Conservation (phyloP, 495 filamentous ascomycete species). For the Lepraria neglecta region DNA sequence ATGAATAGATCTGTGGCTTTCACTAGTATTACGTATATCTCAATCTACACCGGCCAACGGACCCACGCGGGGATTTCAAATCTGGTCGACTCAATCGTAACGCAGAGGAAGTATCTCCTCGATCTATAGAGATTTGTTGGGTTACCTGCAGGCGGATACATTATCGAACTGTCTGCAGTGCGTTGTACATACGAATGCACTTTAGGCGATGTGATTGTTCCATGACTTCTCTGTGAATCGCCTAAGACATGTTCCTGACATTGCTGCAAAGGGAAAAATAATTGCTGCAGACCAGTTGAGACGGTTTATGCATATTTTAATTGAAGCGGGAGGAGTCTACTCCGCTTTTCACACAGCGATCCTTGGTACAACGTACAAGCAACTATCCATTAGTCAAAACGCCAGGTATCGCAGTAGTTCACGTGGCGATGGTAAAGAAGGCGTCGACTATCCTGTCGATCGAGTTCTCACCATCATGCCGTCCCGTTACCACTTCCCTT, state of each 20-base stretch:
- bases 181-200: too few species aligned
- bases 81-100: background rate
- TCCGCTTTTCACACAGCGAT: too few species aligned
- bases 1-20: constrained; percentile 5
- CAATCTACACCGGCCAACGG: constrained; percentile 1
- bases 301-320: too few species aligned
- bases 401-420: background rate
- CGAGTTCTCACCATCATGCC: constrained; percentile 1
- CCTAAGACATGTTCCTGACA: too few species aligned
- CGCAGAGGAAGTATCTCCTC: background rate
- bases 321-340: too few species aligned
- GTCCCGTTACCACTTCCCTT: constrained; percentile 3
- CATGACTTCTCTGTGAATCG: too few species aligned
- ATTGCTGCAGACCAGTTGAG: too few species aligned
- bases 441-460: constrained; percentile 9
- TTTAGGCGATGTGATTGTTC: too few species aligned
- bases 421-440: background rate
- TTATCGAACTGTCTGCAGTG: too few species aligned
- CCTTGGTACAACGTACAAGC: background rate
- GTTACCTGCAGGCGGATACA: background rate
- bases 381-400: background rate
- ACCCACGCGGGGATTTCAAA: background rate
- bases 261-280: too few species aligned
- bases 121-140: background rate
- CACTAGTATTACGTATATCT: background rate